Base-by-base conservation (phyloP, 1,284 basidiomycete species). In the Cerrena zonata region DNA sequence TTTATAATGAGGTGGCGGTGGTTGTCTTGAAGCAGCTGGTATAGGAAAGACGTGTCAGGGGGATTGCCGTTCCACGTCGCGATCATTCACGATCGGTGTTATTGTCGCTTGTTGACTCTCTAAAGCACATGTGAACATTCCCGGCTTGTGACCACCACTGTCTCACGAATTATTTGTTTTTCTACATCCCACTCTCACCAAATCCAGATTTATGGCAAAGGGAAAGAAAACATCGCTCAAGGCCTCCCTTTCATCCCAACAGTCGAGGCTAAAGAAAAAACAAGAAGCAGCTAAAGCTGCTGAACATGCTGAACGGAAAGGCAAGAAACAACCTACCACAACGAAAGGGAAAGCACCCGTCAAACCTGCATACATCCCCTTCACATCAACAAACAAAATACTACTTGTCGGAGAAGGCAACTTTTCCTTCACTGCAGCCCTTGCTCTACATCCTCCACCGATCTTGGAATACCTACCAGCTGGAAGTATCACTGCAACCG, bases 361-460 rank as follows among this genome's bases (percentile, higher is more conserved):
- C 42, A 66, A 58, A n/a, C 71, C 66, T 26, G 68, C 72, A 1
- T 84, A 77, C 0, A 72, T 89, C n/a, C 92, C 93, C 0, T 93
- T 94, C 68, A 69, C 66, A 3, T 60, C 76, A 0, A 83, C 82
- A 24, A 91, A 97, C 65, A 84, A 73, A 39, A 86, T 98, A 43
- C 77, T 98, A 13, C 78, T 97, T 34, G 74, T 98, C 45, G 94
- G 95, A n/a, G 94, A 98, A 71, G 91, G 91, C 23, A 94, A 98
- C 67, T 98, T 99, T 61, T 95, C 93, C 1, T 99, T 94, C 62
- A 77, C 94, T 0, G 80, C 80, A 21, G 84, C 93, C 5, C 75
- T 98, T 5, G 68, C 91, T 13, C 65, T 68, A 50, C 72, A 75
- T 58, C 76, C 79, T 7, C 80, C 83, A 3, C 30, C 66, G 19